Evolutionary conservation across 805 yeast genomes (phyloP).

Genomic region (Tanozyma kutaoensis): DNA sequence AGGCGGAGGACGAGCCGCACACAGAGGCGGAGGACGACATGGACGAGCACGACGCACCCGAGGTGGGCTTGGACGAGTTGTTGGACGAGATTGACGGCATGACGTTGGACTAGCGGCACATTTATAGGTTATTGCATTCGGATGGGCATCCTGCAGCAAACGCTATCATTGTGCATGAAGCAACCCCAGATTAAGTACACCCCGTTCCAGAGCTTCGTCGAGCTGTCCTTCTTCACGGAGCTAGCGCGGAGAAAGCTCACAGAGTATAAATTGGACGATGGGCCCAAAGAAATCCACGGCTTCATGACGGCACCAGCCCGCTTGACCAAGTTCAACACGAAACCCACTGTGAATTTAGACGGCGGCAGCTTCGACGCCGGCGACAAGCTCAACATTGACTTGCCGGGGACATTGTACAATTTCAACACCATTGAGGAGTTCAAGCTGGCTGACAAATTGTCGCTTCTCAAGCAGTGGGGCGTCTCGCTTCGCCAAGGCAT

Average conservation of each 20-base stretch:
- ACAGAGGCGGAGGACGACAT: constrained; percentile 17
- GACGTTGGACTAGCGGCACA: constrained; percentile 77
- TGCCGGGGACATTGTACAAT: constrained; percentile 32
- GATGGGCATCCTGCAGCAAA: no score
- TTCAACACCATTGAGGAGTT: constrained; percentile 83
- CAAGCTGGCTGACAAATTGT: constrained; percentile 50
- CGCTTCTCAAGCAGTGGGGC: constrained; percentile 34
- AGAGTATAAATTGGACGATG: constrained; percentile 44
- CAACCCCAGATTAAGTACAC: constrained; percentile 18
- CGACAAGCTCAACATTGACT: background rate
- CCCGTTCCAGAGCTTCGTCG: constrained; percentile 61
- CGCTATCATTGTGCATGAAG: background rate
- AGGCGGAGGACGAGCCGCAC: constrained; percentile 27
- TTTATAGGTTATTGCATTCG: no score
- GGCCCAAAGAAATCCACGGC: constrained; percentile 33
- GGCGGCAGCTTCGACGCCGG: constrained; percentile 13
- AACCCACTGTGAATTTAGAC: constrained; percentile 22
- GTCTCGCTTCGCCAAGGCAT: constrained; percentile 5
- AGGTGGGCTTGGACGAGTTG: constrained; percentile 80
- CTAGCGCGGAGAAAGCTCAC: constrained; percentile 66
- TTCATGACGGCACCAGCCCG: constrained; percentile 19
- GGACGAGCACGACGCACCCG: constrained; percentile 79
- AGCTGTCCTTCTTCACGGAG: constrained; percentile 74
- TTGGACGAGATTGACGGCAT: constrained; percentile 90
- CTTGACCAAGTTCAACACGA: constrained; percentile 20